Base-by-base conservation (phyloP, 1,284 basidiomycete genomes). In the Schizophyllum amplum region DNA sequence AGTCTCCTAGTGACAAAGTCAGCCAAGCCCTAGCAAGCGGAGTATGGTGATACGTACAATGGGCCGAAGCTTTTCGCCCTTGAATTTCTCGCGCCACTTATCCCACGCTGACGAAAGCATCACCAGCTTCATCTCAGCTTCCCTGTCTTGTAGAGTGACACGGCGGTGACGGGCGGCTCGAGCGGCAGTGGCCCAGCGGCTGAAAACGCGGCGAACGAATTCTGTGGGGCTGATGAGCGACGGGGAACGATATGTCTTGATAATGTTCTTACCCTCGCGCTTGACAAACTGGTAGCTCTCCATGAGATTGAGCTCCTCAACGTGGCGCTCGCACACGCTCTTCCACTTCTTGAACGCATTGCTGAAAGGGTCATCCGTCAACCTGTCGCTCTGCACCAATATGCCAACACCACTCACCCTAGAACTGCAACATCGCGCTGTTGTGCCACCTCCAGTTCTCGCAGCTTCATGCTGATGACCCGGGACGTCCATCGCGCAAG, bases 241-340 rank as follows among this genome's bases (percentile, higher is more conserved):
- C 6, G 51, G 54, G 17, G 54, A 4, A n/a, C n/a, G n/a, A 27
- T 20, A 54, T n/a, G 4, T n/a, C 27, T 15, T 33, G 57, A 51
- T 51, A 26, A 7, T 33, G 24, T 11, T 59, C 67, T 27, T 64
- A 83, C 89, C 88, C 77, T 89, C 87, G 52, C 79, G 78, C 68
- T 87, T 90, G 52, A 92, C 81, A 60, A 86, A 79, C 60, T 85
- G 80, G 66, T 89, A 88, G 65, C 86, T 91, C 66, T 90, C 84
- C 78, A 92, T 80, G n/a, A 92, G 78, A 62, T 81, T 84, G 1
- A 86, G 68, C 60, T 84, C 81, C 65, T 90, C 86, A 5, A 77
- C 76, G 64, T 87, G 87, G 17, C 83, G 80, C 50, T 75, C 71
- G 62, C 78, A 80, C 33, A 79, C 71, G 9, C 67, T 68, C 66